A percentile compares a stretch with the other conserved stretches of the same genome.
Conservation (phyloP, 2,329 filamentous ascomycete species). For the Aureobasidium subglaciale region DNA sequence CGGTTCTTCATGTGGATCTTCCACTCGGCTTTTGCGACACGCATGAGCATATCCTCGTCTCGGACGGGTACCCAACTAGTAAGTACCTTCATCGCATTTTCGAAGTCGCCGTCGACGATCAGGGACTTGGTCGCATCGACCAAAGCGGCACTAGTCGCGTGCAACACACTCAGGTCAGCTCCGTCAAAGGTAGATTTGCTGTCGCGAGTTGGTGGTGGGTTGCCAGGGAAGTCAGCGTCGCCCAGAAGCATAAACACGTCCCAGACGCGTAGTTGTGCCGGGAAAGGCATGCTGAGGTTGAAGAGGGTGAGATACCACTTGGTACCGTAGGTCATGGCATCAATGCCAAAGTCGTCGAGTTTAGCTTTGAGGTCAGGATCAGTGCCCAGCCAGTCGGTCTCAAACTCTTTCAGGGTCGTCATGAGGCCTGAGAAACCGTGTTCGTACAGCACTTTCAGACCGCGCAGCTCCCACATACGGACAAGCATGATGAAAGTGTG, state of each 20-base stretch:
- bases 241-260: conserved; percentile 95
- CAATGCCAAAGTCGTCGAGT: conserved; percentile 70
- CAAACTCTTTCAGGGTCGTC: conserved; percentile 77
- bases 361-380: conserved; percentile 53
- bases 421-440: conserved; percentile 82
- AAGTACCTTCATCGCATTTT: conserved; percentile 94
- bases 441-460: conserved; percentile 76
- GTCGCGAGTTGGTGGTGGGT: background rate
- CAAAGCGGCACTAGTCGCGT: conserved; percentile 81
- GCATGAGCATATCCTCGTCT: conserved; percentile 90
- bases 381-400: conserved; percentile 69
- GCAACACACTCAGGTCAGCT: conserved; percentile 74
- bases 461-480: conserved; percentile 84
- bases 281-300: conserved; percentile 92
- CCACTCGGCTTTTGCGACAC: conserved; percentile 80
- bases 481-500: conserved; percentile 92
- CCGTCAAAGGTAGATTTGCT: conserved; percentile 35
- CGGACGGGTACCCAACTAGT: conserved; percentile 91
- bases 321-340: conserved; percentile 88
- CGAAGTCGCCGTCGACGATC: conserved; percentile 86
- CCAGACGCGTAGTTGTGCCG: conserved; percentile 91
- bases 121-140: conserved; percentile 87
- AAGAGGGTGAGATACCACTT: conserved; percentile 97
- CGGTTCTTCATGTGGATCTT: conserved; percentile 54
- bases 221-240: conserved; percentile 42